Conservation (phyloP, 495 filamentous ascomycete genomes). For the Filosporella fistucella region DNA sequence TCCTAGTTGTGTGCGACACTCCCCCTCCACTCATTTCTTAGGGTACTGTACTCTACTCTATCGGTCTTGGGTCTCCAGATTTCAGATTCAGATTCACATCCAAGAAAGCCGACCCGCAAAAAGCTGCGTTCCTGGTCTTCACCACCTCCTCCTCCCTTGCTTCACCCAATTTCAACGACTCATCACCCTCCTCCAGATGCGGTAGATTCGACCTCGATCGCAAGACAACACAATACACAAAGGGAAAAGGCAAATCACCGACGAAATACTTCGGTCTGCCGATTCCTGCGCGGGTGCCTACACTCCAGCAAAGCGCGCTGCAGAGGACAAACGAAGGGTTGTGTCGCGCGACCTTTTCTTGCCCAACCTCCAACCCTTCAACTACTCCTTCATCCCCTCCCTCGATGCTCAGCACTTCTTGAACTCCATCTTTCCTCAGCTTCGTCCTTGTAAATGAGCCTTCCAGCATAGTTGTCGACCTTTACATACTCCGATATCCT, state of each 20-base stretch:
- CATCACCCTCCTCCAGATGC: constrained; percentile 4
- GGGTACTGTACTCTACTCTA: neutral
- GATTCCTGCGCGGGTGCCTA: constrained; percentile 21
- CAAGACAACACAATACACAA: constrained; percentile 13
- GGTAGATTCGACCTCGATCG: constrained; percentile 11
- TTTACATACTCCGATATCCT: constrained; percentile 22
- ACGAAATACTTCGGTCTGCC: constrained; percentile 11
- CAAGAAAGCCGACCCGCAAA: constrained; percentile 5
- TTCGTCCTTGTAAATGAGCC: constrained; percentile 24
- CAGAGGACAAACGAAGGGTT: constrained; percentile 26
- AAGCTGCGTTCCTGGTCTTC: constrained; percentile 12
- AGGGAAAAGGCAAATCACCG: constrained; percentile 11
- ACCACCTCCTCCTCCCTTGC: neutral
- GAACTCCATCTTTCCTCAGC: constrained; percentile 5
- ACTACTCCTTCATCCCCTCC: constrained; percentile 13
- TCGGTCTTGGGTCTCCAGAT: constrained; percentile 5
- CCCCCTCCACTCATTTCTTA: constrained; percentile 1
- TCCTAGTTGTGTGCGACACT: too few species aligned
- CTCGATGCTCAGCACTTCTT: constrained; percentile 22
- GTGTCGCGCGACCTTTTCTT: constrained; percentile 25
- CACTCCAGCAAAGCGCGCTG: constrained; percentile 6
- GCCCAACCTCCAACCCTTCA: constrained; percentile 13
- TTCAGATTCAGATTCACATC: too few species aligned
- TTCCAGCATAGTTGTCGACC: constrained; percentile 14
- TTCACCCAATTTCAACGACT: neutral